A percentile compares a stretch with the other conserved stretches of the same genome.
Evolutionary conservation across 2,329 filamentous ascomycete genomes (phyloP).

Genomic region (Alternaria consortialis): DNA sequence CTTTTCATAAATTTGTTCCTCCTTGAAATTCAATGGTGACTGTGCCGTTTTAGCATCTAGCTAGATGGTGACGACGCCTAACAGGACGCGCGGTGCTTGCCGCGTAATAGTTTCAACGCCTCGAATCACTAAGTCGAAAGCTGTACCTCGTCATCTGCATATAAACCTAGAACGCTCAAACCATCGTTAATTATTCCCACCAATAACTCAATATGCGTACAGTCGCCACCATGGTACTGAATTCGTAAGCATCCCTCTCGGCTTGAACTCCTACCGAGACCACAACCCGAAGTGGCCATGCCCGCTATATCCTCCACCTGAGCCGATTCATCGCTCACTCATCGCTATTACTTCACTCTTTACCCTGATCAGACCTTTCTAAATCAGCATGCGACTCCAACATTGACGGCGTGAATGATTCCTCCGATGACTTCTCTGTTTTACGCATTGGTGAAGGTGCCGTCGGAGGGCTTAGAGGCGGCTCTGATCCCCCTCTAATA

Average conservation of each 20-base stretch:
- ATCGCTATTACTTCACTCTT: neutral
- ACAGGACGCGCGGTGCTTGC: neutral
- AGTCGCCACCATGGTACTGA: neutral
- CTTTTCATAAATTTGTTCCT: neutral
- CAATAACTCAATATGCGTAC: neutral
- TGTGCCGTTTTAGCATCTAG: neutral
- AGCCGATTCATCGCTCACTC: neutral
- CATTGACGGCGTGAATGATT: neutral
- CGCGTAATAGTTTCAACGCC: conserved; percentile 1
- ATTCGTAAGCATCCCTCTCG: neutral
- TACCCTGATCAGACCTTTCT: neutral
- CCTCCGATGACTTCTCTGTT: neutral
- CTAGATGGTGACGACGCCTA: conserved; percentile 1
- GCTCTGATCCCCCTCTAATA: neutral
- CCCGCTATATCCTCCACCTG: neutral
- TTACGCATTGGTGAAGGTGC: neutral
- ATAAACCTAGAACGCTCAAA: neutral
- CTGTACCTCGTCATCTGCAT: neutral
- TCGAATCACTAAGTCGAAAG: neutral
- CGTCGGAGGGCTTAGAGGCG: neutral
- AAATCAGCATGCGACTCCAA: neutral
- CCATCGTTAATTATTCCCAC: neutral
- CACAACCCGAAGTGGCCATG: neutral
- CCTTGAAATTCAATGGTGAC: neutral
- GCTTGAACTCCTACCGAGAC: neutral